Conservation (phyloP, 371 early-diverging fungal species). For the Mucor saturninus region DNA sequence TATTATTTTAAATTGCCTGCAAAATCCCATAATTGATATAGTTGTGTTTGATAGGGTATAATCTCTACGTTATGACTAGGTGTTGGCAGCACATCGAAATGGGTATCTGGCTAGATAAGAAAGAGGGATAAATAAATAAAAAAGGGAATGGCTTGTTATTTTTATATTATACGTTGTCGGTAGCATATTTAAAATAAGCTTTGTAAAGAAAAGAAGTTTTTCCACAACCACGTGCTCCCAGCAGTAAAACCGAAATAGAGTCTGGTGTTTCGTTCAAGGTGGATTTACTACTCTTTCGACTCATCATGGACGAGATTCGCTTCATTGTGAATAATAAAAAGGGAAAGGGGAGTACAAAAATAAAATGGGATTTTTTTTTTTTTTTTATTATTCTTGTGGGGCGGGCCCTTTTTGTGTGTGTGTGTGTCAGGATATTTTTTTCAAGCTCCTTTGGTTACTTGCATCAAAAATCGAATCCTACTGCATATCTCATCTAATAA, state of each 20-base stretch:
- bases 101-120: constrained; percentile 26
- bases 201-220: constrained; percentile 47
- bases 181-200: constrained; percentile 37
- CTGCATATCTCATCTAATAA: constrained; percentile 53
- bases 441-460: constrained; percentile 44
- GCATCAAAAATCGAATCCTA: constrained; percentile 47
- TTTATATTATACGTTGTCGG: constrained; percentile 14
- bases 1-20: constrained; percentile 24
- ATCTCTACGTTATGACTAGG: constrained; percentile 38
- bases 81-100: constrained; percentile 41
- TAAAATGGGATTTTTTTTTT: background rate
- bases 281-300: background rate
- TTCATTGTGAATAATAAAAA: constrained; percentile 15
- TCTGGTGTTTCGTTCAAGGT: too few species aligned
- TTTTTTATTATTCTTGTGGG: too few species aligned
- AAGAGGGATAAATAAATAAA: too few species aligned
- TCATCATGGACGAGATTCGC: constrained; percentile 20
- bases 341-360: constrained; percentile 1
- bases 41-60: constrained; percentile 27
- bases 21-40: constrained; percentile 44
- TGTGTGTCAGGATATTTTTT: background rate
- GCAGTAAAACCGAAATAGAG: constrained; percentile 4
- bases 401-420: too few species aligned
- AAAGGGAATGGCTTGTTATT: background rate
- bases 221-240: constrained; percentile 40